Evolutionary conservation across 371 early-diverging fungal species (phyloP).

Genomic region (Haplosporangium sp.): DNA sequence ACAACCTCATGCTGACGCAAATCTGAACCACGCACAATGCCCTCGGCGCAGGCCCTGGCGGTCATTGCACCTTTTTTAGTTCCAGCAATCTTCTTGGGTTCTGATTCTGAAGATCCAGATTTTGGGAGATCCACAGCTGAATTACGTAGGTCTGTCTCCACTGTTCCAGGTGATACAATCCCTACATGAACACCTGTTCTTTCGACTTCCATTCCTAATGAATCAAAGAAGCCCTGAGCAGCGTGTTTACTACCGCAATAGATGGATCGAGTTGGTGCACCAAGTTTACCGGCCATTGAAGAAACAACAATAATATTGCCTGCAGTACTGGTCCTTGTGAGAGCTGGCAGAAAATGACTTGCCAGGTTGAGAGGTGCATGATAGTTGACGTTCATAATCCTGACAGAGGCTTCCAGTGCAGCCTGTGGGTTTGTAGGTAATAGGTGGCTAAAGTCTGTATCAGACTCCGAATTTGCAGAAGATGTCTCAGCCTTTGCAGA

Average conservation of each 20-base stretch:
- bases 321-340: conserved; percentile 60
- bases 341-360: conserved; percentile 68
- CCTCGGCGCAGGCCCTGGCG: conserved; percentile 67
- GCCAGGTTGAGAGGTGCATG: conserved; percentile 72
- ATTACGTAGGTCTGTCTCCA: conserved; percentile 77
- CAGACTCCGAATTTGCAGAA: neutral
- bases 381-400: conserved; percentile 68
- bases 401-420: conserved; percentile 32
- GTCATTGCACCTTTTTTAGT: conserved; percentile 73
- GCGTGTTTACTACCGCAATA: conserved; percentile 90
- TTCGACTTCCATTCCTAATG: conserved; percentile 82
- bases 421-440: conserved; percentile 33
- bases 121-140: conserved; percentile 74
- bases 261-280: conserved; percentile 86
- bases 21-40: conserved; percentile 75
- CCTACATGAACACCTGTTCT: conserved; percentile 70
- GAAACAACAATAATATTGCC: conserved; percentile 82
- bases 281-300: conserved; percentile 82
- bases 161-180: conserved; percentile 82
- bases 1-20: conserved; percentile 66
- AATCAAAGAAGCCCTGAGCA: conserved; percentile 86
- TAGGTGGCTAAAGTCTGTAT: conserved; percentile 5
- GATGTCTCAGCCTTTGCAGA: neutral
- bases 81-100: conserved; percentile 58
- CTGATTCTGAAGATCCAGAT: neutral